phyloP scores from a whole-genome alignment of 768 basidiomycete species.

The Leccinum rimulosum region DNA sequence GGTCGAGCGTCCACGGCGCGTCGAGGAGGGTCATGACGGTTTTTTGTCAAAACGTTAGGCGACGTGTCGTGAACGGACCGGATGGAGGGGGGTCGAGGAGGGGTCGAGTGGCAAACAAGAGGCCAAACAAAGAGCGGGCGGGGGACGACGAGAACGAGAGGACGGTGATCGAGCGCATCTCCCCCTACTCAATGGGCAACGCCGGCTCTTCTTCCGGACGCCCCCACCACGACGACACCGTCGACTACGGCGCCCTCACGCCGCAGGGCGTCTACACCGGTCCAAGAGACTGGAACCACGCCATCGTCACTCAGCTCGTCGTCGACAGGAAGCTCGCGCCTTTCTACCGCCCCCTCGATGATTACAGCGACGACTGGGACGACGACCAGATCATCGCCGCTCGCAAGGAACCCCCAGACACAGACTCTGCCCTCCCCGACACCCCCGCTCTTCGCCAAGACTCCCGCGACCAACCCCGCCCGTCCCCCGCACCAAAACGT shows the following conservation, averaged over 20 bases:
- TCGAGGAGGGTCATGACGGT: conserved; percentile 47
- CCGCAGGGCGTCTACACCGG: conserved; percentile 89
- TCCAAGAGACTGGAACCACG: conserved; percentile 84
- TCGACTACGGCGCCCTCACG: conserved; percentile 77
- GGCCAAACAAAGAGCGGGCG: conserved; percentile 17
- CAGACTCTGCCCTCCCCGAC: conserved; percentile 45
- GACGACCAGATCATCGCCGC: conserved; percentile 83
- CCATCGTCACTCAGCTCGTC: conserved; percentile 84
- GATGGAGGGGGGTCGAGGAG: conserved; percentile 10
- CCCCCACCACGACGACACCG: conserved; percentile 73
- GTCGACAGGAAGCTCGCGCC: conserved; percentile 86
- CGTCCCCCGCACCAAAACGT: conserved; percentile 46
- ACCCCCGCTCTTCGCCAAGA: conserved; percentile 33
- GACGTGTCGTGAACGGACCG: not conserved
- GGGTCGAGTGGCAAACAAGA: conserved; percentile 22
- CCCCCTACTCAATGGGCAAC: conserved; percentile 64
- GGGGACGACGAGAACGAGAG: conserved; percentile 7
- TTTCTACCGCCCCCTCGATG: conserved; percentile 94
- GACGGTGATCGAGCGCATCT: conserved; percentile 2
- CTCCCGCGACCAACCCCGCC: conserved; percentile 21
- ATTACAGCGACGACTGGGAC: conserved; percentile 87
- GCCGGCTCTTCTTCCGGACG: conserved; percentile 73
- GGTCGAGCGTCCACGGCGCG: conserved; percentile 74
- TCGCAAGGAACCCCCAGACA: conserved; percentile 63
- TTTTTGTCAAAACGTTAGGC: not conserved